Evolutionary conservation across 2,329 filamentous ascomycete species (phyloP).

Genomic region (Colletotrichum scovillei): DNA sequence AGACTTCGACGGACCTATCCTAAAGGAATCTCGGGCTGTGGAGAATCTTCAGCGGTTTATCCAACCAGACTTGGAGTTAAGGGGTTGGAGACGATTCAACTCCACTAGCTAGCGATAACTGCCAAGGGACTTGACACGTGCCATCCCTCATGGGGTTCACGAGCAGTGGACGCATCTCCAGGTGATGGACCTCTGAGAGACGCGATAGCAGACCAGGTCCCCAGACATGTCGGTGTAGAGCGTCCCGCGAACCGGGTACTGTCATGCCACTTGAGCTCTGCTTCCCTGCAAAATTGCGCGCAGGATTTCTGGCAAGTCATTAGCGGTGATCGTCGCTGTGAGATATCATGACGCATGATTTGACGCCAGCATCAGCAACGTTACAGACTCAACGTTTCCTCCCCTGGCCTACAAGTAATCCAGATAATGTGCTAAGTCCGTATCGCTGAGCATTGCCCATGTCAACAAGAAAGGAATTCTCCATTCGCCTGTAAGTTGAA

Average conservation of each 20-base stretch:
- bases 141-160: neutral
- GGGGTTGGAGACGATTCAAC: neutral
- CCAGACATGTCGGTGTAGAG: neutral
- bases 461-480: neutral
- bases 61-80: neutral
- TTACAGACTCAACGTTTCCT: neutral
- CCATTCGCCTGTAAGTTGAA: neutral
- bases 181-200: neutral
- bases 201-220: neutral
- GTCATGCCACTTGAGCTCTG: neutral
- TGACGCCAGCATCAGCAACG: neutral
- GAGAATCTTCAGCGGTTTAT: neutral
- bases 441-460: neutral
- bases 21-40: neutral
- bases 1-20: neutral
- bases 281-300: neutral
- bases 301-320: neutral
- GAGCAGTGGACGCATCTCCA: neutral
- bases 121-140: conserved; percentile 2
- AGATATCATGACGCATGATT: neutral
- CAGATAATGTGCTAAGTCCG: neutral
- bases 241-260: neutral
- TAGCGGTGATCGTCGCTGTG: neutral
- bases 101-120: neutral
- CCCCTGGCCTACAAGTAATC: neutral